Evolutionary conservation across 306 rosid genomes (phyloP).

Genomic region (Lagenaria siceraria): DNA sequence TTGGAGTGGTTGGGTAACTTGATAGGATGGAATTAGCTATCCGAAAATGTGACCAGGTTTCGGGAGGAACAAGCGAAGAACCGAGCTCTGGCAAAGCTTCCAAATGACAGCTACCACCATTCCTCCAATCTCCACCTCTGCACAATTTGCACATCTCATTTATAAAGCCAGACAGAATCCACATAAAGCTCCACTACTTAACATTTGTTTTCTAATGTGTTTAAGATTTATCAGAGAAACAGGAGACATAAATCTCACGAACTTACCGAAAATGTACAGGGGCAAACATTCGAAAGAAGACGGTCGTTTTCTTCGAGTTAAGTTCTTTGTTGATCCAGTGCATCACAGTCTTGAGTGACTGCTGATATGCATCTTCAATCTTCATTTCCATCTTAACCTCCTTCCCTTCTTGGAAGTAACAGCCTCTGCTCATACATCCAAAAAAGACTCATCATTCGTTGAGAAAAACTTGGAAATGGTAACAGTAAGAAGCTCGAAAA

Average conservation of each 20-base stretch:
- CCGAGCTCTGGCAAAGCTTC: constrained; percentile 82
- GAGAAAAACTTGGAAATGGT: not conserved
- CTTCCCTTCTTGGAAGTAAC: constrained; percentile 73
- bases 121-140: constrained; percentile 85
- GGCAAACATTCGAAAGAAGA: constrained; percentile 69
- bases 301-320: constrained; percentile 47
- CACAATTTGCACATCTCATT: not conserved
- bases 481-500: not conserved
- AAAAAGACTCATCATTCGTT: not conserved
- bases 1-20: constrained; percentile 10
- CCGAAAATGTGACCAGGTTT: constrained; percentile 44
- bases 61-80: constrained; percentile 36
- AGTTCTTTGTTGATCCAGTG: constrained; percentile 47
- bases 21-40: constrained; percentile 42
- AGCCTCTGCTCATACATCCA: constrained; percentile 36
- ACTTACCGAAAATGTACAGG: constrained; percentile 86
- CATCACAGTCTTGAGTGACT: constrained; percentile 45
- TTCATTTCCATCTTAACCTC: constrained; percentile 52
- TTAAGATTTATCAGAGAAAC: not conserved
- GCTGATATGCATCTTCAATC: constrained; percentile 58
- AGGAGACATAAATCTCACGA: not conserved
- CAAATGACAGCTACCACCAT: constrained; percentile 69
- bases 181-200: not conserved
- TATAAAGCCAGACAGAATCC: not conserved
- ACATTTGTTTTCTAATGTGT: not conserved